Evolutionary conservation across 2,329 filamentous ascomycete species (phyloP).

Genomic region (Pseudomassariella vexata): DNA sequence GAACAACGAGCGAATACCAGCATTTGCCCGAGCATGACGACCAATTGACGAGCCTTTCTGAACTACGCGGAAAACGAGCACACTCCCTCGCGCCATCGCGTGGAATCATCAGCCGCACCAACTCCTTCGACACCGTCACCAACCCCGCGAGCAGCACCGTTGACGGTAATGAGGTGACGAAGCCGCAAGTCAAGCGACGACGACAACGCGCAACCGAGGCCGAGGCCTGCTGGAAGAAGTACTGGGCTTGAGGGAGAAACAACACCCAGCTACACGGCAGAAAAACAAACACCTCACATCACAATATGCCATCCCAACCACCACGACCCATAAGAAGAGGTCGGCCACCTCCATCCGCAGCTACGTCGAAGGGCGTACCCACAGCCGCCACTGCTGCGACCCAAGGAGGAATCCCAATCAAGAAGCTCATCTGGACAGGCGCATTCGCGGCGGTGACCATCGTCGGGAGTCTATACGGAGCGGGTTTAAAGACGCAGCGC

Average conservation of each 20-base stretch:
- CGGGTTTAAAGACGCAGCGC: conserved; percentile 41
- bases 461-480: conserved; percentile 42
- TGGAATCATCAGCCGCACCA: conserved; percentile 7
- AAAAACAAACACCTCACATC: conserved; percentile 5
- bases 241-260: conserved; percentile 12
- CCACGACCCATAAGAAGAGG: conserved; percentile 8
- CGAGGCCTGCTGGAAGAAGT: conserved; percentile 14
- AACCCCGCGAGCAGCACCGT: neutral
- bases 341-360: no score
- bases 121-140: conserved; percentile 10
- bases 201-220: no score
- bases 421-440: conserved; percentile 28
- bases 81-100: conserved; percentile 2
- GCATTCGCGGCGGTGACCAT: conserved; percentile 40
- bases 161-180: conserved; percentile 6
- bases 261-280: conserved; percentile 1
- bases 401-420: conserved; percentile 9
- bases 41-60: neutral
- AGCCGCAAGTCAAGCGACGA: conserved; percentile 6
- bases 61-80: no score
- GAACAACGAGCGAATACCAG: no score
- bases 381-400: neutral
- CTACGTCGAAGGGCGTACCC: conserved; percentile 1
- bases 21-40: no score
- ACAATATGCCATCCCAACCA: conserved; percentile 4